Evolutionary conservation across 2,329 filamentous ascomycete genomes (phyloP).

Genomic region (Talaromyces sp.): DNA sequence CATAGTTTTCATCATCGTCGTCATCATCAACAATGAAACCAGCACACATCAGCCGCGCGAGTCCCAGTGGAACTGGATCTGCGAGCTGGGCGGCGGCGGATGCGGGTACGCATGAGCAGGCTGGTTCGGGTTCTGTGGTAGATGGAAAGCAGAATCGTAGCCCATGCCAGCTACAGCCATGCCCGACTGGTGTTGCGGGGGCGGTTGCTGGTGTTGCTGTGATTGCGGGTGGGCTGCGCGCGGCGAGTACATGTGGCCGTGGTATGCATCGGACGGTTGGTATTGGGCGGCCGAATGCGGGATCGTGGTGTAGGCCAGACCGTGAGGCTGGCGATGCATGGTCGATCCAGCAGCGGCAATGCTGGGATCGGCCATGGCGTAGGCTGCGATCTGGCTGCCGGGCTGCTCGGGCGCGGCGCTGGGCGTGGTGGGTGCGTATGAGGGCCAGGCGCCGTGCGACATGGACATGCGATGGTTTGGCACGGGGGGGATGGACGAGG

Average conservation of each 20-base stretch:
- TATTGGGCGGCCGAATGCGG: slow-evolving; percentile 4
- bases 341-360: neutral
- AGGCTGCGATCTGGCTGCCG: slow-evolving; percentile 1
- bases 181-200: slow-evolving; percentile 3
- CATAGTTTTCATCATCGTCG: neutral
- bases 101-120: slow-evolving; percentile 2
- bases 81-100: slow-evolving; percentile 2
- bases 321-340: slow-evolving; percentile 3
- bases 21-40: neutral
- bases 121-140: neutral
- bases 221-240: neutral
- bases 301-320: slow-evolving; percentile 1
- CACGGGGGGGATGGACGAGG: slow-evolving; percentile 9
- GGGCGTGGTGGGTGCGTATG: slow-evolving; percentile 4
- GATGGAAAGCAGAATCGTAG: neutral
- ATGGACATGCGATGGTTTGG: slow-evolving; percentile 10
- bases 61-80: slow-evolving; percentile 11
- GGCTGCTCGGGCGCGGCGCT: neutral
- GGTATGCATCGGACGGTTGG: slow-evolving; percentile 1
- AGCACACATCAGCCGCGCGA: neutral
- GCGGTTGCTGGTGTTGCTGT: neutral
- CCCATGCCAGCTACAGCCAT: slow-evolving; percentile 6
- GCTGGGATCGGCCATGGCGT: neutral
- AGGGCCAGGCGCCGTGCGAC: slow-evolving; percentile 11
- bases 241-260: slow-evolving; percentile 1